Base-by-base conservation (phyloP, 306 rosid genomes). In the Inga oerstediana region DNA sequence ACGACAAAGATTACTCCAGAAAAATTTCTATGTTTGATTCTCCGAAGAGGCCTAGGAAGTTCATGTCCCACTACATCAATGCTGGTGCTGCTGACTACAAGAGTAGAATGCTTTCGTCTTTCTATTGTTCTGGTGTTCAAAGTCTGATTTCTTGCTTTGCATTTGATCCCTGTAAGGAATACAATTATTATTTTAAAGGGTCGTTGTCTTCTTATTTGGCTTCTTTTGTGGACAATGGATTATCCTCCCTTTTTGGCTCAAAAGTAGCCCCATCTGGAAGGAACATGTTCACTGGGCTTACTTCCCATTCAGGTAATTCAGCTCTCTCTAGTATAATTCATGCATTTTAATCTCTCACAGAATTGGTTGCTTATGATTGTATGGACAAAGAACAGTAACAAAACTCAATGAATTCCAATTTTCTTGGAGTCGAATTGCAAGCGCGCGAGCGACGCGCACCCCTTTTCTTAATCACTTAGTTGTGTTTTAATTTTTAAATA, bases 111-210 rank as follows among this genome's bases (percentile, higher is more conserved):
- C 70, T 89, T 79, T 84, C 89, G 22, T 83, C 90, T 8, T 80
- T 86, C 49, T 79, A 84, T 77, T 91, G 96, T 80, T 88, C 90
- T 86, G 88, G 89, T 79, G 86, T 92, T 80, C 93, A 91, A 49
- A 89, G 83, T 65, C 75, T 89, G 88, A 89, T 76, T 85, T 86
- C 93, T 12, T 88, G 92, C 64, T 76, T 88, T 34, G 84, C 92
- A 37, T 84, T 91, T 59, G 92, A 91, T 85, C 90, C 92, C 16
- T 87, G 87, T 70, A 86, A 87, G 82, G 85, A 87, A 17, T 88
- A 80, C 87, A 79, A 51, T 78, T 79, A 51, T 78, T 79, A 72
- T 86, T 88, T 87, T 20, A 83, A n/a, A 41, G 88, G 88, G 41
- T 64, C 16, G 12, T 79, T 87, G 37, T 84, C 92, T 72, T 86